Conservation (phyloP, 2,329 filamentous ascomycete genomes). For the Amauroascus niger region DNA sequence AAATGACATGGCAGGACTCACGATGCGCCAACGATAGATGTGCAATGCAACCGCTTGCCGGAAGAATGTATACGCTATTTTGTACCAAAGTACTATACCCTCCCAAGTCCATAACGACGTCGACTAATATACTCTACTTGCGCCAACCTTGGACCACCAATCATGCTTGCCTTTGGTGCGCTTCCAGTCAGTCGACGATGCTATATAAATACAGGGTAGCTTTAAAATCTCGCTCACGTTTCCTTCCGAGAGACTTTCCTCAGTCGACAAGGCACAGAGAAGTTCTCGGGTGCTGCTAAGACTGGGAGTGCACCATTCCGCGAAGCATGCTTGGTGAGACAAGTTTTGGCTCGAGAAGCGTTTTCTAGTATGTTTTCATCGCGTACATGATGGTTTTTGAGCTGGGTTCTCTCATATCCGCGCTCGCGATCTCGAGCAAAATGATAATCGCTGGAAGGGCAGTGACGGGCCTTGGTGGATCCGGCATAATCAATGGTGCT, state of each 20-base stretch:
- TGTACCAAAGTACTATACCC: constrained; percentile 20
- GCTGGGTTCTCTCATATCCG: constrained; percentile 39
- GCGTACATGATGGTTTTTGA: constrained; percentile 40
- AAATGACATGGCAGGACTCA: not conserved
- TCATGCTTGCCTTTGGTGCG: not conserved
- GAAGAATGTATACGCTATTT: constrained; percentile 3
- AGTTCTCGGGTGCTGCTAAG: not conserved
- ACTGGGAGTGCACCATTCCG: not conserved
- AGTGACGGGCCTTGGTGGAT: constrained; percentile 42
- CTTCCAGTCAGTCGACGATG: not conserved
- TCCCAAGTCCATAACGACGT: constrained; percentile 29
- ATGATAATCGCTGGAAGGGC: constrained; percentile 45
- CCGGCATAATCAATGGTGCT: constrained; percentile 43
- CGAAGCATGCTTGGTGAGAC: not conserved
- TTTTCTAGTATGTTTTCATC: constrained; percentile 21
- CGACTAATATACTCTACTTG: not conserved
- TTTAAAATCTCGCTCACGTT: not conserved
- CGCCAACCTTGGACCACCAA: not conserved
- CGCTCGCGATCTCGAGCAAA: constrained; percentile 33
- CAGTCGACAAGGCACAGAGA: no score
- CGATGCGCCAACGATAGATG: not conserved
- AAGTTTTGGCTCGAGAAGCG: not conserved
- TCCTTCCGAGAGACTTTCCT: not conserved
- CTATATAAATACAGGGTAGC: not conserved
- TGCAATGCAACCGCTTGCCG: constrained; percentile 4